phyloP scores from a whole-genome alignment of 148 eudicot species.

The Talinum fruticosum region DNA sequence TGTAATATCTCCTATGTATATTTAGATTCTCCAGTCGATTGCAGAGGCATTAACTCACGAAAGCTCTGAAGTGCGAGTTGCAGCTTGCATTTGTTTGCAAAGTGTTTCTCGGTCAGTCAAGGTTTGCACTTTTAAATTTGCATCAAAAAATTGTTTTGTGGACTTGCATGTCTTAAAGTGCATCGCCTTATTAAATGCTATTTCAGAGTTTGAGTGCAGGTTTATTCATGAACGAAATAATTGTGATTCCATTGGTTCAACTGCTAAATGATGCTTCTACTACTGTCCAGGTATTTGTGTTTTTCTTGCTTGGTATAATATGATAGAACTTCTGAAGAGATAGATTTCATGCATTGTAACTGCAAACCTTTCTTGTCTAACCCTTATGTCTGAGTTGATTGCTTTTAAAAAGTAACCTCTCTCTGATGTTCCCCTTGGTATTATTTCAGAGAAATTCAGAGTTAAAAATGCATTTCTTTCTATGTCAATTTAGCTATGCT shows the following conservation, averaged over 20 bases:
- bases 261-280: conserved; percentile 57
- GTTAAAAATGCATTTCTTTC: not conserved
- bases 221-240: conserved; percentile 58
- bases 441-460: not conserved
- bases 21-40: conserved; percentile 52
- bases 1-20: conserved; percentile 12
- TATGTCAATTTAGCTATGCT: not conserved
- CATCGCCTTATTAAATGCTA: conserved; percentile 13
- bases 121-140: conserved; percentile 44
- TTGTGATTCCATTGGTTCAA: conserved; percentile 57
- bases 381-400: not conserved
- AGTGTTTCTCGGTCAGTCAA: conserved; percentile 89
- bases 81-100: conserved; percentile 82
- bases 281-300: conserved; percentile 65
- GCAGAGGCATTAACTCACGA: conserved; percentile 70
- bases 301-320: not conserved
- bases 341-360: not conserved
- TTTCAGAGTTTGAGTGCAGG: conserved; percentile 96
- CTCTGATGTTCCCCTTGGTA: not conserved
- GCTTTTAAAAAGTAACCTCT: not conserved
- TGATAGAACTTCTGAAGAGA: not conserved
- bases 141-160: conserved; percentile 1
- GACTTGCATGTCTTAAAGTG: not conserved
- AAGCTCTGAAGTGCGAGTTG: conserved; percentile 66
- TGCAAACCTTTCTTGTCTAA: not conserved